Conservation (phyloP, 2,329 filamentous ascomycete species). For the Nannizzia gypsea region DNA sequence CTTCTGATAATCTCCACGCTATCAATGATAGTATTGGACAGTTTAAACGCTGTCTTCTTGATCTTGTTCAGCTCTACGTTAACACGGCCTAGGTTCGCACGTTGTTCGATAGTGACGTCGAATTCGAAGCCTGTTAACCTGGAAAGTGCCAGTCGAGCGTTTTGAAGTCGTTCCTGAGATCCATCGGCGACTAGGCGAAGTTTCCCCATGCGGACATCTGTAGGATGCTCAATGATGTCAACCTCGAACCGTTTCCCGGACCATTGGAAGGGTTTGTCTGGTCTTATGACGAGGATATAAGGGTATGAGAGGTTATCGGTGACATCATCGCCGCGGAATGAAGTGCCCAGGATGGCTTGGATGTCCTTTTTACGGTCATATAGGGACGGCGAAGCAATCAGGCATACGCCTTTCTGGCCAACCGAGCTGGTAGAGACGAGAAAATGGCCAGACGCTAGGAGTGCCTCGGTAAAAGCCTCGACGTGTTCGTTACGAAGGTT, state of each 20-base stretch:
- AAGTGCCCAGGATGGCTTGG: conserved; percentile 70
- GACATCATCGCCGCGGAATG: conserved; percentile 56
- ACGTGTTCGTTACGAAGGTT: conserved; percentile 63
- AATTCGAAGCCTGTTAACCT: conserved; percentile 73
- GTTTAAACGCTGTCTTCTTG: conserved; percentile 86
- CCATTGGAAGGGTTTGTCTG: conserved; percentile 70
- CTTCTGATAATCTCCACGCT: conserved; percentile 86
- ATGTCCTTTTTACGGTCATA: conserved; percentile 68
- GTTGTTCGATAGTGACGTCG: conserved; percentile 79
- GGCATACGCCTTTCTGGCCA: conserved; percentile 63
- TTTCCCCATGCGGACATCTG: conserved; percentile 77
- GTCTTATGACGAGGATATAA: conserved; percentile 74
- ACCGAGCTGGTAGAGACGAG: conserved; percentile 55
- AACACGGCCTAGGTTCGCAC: conserved; percentile 86
- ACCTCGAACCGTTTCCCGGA: conserved; percentile 63
- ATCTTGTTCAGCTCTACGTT: conserved; percentile 86
- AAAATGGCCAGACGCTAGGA: conserved; percentile 76
- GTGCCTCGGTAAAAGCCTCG: conserved; percentile 65
- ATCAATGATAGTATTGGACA: conserved; percentile 98
- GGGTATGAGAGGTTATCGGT: conserved; percentile 65
- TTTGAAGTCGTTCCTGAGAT: conserved; percentile 63
- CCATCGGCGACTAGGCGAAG: conserved; percentile 81
- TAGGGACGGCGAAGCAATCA: conserved; percentile 74
- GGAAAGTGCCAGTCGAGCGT: conserved; percentile 66
- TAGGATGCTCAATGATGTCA: conserved; percentile 60